These are phyloP conservation scores for Aspergillus sergii DNA, from an alignment of 2,329 filamentous ascomycete species.

Conservation along the genomic window DNA sequence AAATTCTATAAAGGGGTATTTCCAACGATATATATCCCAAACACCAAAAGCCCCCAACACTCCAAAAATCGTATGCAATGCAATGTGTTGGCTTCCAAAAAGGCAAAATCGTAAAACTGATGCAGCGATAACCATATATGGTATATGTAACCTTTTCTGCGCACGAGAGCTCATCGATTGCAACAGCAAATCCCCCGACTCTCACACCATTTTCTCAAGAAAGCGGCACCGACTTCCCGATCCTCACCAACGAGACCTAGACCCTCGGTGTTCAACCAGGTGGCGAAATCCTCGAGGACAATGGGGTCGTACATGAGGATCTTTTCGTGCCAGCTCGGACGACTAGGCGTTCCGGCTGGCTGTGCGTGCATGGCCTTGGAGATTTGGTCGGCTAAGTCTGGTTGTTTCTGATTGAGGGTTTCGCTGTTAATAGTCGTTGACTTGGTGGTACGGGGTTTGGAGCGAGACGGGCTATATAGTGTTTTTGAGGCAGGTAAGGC, in stretches of 20 bases:
- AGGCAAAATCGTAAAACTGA: neutral
- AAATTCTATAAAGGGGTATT: neutral
- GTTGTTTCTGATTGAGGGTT: conserved; percentile 24
- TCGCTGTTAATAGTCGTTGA: neutral
- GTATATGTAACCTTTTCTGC: neutral
- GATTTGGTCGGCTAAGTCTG: conserved; percentile 50
- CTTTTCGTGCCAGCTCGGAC: conserved; percentile 81
- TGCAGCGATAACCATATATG: neutral
- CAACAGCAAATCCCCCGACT: conserved; percentile 79
- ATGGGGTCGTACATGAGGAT: conserved; percentile 94
- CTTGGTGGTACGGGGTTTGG: neutral
- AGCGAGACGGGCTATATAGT: conserved; percentile 15
- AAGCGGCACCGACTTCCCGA: conserved; percentile 61
- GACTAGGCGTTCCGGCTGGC: conserved; percentile 37
- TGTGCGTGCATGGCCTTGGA: conserved; percentile 51
- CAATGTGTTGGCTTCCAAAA: neutral
- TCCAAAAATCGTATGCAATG: neutral
- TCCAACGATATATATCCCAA: neutral
- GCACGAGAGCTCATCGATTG: conserved; percentile 55
- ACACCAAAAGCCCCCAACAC: neutral
- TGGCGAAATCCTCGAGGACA: conserved; percentile 78
- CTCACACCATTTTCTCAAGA: conserved; percentile 90
- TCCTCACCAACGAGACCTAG: conserved; percentile 66
- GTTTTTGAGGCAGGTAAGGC: conserved; percentile 14
- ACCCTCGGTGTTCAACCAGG: conserved; percentile 77